phyloP scores from a whole-genome alignment of 176 grass and related monocot genomes.

The Oryza officinalis region DNA sequence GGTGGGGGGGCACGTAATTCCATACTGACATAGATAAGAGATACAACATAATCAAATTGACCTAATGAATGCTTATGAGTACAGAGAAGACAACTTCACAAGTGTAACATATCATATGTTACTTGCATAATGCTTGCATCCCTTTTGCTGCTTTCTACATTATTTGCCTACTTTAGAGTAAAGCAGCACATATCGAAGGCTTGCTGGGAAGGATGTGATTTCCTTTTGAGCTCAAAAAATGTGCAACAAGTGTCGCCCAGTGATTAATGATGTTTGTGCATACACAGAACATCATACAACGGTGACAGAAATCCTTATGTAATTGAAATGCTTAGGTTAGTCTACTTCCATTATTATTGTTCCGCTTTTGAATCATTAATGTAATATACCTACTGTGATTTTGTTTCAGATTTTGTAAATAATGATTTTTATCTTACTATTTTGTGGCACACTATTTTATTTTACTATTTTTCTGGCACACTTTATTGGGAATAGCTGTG shows the following conservation, averaged over 20 bases:
- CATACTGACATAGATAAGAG: neutral
- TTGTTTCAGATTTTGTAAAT: no score
- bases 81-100: neutral
- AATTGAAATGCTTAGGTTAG: conserved; percentile 14
- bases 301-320: conserved; percentile 16
- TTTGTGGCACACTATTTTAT: neutral
- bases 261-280: conserved; percentile 24
- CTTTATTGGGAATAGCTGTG: neutral
- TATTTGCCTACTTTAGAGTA: conserved; percentile 9
- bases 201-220: conserved; percentile 11
- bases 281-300: conserved; percentile 20
- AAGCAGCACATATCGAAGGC: conserved; percentile 31
- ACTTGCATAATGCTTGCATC: conserved; percentile 6
- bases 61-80: neutral
- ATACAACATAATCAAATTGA: neutral
- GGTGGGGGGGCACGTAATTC: no score
- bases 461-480: neutral
- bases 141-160: neutral
- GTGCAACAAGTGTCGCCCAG: conserved; percentile 7
- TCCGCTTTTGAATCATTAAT: conserved; percentile 4
- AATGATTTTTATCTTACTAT: neutral
- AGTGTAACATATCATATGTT: neutral
- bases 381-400: conserved; percentile 4
- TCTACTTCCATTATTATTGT: neutral
- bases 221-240: conserved; percentile 34